Evolutionary conservation across 2,329 filamentous ascomycete species (phyloP).

Genomic region (Fusarium sacchari): DNA sequence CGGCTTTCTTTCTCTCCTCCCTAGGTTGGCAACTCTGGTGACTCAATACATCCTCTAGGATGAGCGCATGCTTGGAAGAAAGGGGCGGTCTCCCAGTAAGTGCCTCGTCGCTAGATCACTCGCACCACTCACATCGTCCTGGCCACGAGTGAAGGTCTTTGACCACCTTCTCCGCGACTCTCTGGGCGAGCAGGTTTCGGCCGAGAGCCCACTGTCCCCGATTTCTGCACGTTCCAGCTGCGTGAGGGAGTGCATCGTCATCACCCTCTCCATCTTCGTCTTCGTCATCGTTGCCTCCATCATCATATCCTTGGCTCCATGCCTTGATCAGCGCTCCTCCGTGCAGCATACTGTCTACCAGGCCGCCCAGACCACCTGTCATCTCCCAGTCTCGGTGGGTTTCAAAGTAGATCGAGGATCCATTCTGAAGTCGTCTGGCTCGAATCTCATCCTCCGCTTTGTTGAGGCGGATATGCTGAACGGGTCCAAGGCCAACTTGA

Average conservation of each 20-base stretch:
- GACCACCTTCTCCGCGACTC: neutral
- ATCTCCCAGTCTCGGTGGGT: neutral
- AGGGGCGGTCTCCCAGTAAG: no score
- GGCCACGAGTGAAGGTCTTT: neutral
- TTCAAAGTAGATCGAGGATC: neutral
- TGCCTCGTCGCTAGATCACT: neutral
- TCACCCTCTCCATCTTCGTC: neutral
- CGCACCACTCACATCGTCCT: neutral
- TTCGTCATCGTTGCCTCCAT: no score
- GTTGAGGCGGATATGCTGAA: neutral
- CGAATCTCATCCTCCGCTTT: neutral
- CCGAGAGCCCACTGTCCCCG: neutral
- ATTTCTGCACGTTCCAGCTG: neutral
- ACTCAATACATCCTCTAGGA: no score
- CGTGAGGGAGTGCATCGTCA: no score
- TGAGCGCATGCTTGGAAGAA: no score
- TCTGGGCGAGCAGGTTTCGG: neutral
- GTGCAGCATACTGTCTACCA: conserved; percentile 5
- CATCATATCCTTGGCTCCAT: neutral
- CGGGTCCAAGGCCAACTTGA: neutral
- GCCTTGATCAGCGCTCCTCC: neutral
- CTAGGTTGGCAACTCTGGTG: no score
- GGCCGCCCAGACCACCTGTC: neutral
- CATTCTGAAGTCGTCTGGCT: neutral
- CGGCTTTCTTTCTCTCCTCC: no score